phyloP scores from a whole-genome alignment of 2,329 filamentous ascomycete genomes.

The Trichoderma endophyticum region DNA sequence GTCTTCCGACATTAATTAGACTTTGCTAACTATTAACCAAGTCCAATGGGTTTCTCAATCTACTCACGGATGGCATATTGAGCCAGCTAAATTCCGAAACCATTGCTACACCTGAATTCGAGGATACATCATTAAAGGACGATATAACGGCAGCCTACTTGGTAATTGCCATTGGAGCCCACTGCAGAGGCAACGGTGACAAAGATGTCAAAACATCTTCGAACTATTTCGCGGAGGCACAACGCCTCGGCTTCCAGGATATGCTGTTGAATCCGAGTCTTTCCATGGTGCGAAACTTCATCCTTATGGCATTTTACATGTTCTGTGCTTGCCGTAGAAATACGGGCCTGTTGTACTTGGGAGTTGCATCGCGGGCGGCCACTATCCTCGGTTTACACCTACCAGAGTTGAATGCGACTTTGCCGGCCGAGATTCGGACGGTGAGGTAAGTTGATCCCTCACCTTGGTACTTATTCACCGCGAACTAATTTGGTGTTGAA shows the following conservation, averaged over 20 bases:
- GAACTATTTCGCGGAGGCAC: background rate
- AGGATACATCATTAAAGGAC: background rate
- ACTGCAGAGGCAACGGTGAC: background rate
- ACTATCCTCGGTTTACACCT: background rate
- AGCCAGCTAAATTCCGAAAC: background rate
- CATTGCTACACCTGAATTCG: background rate
- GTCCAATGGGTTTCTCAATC: background rate
- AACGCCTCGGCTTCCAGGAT: background rate
- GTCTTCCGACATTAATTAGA: too few relatives aligned
- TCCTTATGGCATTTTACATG: background rate
- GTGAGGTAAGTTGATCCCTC: background rate
- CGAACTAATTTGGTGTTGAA: background rate
- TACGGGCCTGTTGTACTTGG: background rate
- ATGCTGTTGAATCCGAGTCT: background rate
- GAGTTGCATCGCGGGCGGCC: background rate
- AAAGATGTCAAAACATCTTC: background rate
- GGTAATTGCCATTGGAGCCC: background rate
- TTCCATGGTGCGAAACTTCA: background rate
- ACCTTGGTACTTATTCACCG: too few relatives aligned
- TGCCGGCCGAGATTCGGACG: background rate
- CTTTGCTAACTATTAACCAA: background rate
- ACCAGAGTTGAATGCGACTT: background rate
- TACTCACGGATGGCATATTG: background rate
- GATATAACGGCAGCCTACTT: background rate
- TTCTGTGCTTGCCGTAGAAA: background rate